Base-by-base conservation (phyloP, 495 filamentous ascomycete genomes). In the Aspergillus olivimuriae region DNA sequence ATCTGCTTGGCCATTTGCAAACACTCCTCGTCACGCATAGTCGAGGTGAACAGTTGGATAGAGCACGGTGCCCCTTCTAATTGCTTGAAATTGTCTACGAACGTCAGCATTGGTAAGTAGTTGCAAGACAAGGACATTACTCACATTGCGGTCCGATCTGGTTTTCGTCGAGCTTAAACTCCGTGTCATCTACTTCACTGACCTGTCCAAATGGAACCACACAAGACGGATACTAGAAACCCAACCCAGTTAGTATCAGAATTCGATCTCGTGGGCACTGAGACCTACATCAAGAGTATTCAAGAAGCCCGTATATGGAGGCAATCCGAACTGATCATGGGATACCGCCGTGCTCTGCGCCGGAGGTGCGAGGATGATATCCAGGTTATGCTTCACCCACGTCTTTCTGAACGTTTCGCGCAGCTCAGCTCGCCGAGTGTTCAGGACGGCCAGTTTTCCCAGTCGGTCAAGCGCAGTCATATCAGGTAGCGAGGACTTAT, bases 321-420 rank as follows among this genome's bases (percentile, higher is more conserved):
- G 45, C 16, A 67, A 26, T 1, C 71, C 68, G 50, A 63, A 75
- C 2, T 48, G 60, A 52, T 76, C 71, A 50, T 76, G 73, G 22
- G 55, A 47, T 12, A 68, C 59, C 2, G 72, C 70, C 5, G 69
- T 73, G 8, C 46, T 61, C 44, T 70, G 64, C 18, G 66, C 62
- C 33, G 58, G 52, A 3, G 70, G 66, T 34, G 61, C 54, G 11
- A 76, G 17, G 19, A 69, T 53, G 1, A 59, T 61, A 58, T 76
- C 70, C 21, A 75, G 52, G 14, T 60, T 23, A 16, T 65, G 44
- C 32, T 55, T 37, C 3, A 60, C 52, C 51, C 60, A 59, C 22
- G 70, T 16, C 22, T 66, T 58, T 12, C 63, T 45, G 24, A 57
- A 72, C 14, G 19, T 31, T 31, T 56, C 56, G 0, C 47, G 51